A percentile compares a stretch with the other conserved stretches of the same genome.
phyloP scores from a whole-genome alignment of 495 filamentous ascomycete genomes.

The Neurospora discreta region DNA sequence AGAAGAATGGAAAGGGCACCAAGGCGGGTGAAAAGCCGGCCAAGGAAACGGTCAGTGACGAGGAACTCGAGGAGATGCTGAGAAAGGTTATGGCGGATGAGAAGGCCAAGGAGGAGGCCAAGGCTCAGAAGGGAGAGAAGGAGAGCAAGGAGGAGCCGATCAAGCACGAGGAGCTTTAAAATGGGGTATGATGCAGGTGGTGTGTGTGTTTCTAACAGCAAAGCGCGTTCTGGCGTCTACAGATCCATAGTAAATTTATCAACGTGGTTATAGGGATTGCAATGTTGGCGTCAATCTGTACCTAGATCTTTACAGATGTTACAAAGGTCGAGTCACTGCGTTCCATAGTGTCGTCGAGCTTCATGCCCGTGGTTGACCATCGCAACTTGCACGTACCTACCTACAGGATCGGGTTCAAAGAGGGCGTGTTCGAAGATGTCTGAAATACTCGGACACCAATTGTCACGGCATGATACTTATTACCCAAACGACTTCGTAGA shows the following conservation, averaged over 20 bases:
- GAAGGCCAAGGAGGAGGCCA: constrained; percentile 19
- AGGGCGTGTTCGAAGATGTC: background rate
- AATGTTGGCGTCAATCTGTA: background rate
- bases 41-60: constrained; percentile 27
- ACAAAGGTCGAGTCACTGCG: background rate
- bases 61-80: constrained; percentile 41
- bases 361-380: background rate
- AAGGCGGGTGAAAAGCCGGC: constrained; percentile 21
- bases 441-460: background rate
- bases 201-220: background rate
- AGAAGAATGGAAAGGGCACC: constrained; percentile 26
- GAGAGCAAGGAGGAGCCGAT: constrained; percentile 15
- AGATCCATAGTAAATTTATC: background rate
- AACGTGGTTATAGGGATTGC: background rate
- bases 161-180: constrained; percentile 42
- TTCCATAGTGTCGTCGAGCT: background rate
- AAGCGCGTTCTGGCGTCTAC: background rate
- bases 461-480: no score
- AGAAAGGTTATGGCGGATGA: constrained; percentile 23
- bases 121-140: constrained; percentile 12
- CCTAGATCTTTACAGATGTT: background rate
- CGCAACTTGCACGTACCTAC: background rate
- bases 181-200: background rate
- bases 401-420: background rate
- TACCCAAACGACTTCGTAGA: no score